Evolutionary conservation across 1,284 basidiomycete species (phyloP).

Genomic region (Fistulinella staudtii): DNA sequence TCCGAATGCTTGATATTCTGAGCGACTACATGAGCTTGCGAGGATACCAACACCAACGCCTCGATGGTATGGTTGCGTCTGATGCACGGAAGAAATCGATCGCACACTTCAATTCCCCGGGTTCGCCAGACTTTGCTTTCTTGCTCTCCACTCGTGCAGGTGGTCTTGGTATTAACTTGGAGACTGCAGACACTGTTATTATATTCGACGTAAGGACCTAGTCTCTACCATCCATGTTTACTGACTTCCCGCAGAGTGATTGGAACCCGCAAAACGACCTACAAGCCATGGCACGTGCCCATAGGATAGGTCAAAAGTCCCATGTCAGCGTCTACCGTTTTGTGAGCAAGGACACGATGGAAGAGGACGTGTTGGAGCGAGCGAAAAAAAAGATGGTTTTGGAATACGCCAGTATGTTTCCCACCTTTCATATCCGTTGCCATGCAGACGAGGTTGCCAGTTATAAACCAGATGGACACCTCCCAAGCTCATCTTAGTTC

Average conservation of each 20-base stretch:
- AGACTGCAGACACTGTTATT: constrained; percentile 97
- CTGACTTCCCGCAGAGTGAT: constrained; percentile 58
- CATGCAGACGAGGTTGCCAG: constrained; percentile 38
- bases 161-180: constrained; percentile 97
- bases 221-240: constrained; percentile 10
- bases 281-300: constrained; percentile 98
- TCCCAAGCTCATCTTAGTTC: constrained; percentile 93
- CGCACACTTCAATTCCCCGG: constrained; percentile 95
- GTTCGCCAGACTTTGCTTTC: constrained; percentile 95
- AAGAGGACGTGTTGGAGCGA: constrained; percentile 96
- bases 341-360: constrained; percentile 98
- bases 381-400: constrained; percentile 99
- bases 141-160: constrained; percentile 95
- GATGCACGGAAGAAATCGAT: constrained; percentile 91
- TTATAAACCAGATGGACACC: constrained; percentile 99
- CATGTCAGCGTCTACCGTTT: constrained; percentile 98
- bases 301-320: constrained; percentile 95
- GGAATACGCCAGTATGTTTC: constrained; percentile 91
- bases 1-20: constrained; percentile 97
- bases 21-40: constrained; percentile 94
- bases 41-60: constrained; percentile 92
- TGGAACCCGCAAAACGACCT: constrained; percentile 99
- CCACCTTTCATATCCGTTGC: constrained; percentile 7
- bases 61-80: constrained; percentile 94
- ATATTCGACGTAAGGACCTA: constrained; percentile 85